Evolutionary conservation across 441 rosid genomes (phyloP).

Genomic region (Populus tomentosa): DNA sequence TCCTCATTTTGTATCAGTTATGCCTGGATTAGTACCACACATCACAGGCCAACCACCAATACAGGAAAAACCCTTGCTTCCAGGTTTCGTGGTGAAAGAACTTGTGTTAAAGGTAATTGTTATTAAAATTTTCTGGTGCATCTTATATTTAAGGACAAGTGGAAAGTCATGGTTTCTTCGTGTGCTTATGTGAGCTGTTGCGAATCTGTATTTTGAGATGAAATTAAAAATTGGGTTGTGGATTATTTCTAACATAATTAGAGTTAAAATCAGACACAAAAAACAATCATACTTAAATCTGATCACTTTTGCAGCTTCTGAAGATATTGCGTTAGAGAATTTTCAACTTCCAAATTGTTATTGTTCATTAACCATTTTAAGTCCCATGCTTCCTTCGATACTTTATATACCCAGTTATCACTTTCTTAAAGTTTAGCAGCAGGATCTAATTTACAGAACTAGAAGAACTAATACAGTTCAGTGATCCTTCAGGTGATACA

Average conservation of each 20-base stretch:
- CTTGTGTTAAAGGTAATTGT: constrained; percentile 50
- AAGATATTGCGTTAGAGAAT: background rate
- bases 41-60: constrained; percentile 25
- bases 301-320: background rate
- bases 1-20: constrained; percentile 35
- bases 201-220: background rate
- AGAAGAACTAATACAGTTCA: no score
- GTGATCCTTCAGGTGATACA: no score
- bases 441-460: no score
- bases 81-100: constrained; percentile 36
- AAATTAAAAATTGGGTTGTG: background rate
- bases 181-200: background rate
- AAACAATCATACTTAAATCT: background rate
- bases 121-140: background rate
- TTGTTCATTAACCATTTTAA: no score
- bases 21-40: constrained; percentile 38
- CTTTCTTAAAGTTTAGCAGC: no score
- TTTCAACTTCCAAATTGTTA: no score
- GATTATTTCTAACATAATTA: background rate
- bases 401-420: no score
- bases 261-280: background rate
- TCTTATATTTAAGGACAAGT: background rate
- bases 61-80: constrained; percentile 32
- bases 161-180: background rate
- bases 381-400: no score